phyloP scores from a whole-genome alignment of 2,329 filamentous ascomycete genomes.

The Xenosphaeropsis pyriputrescens region DNA sequence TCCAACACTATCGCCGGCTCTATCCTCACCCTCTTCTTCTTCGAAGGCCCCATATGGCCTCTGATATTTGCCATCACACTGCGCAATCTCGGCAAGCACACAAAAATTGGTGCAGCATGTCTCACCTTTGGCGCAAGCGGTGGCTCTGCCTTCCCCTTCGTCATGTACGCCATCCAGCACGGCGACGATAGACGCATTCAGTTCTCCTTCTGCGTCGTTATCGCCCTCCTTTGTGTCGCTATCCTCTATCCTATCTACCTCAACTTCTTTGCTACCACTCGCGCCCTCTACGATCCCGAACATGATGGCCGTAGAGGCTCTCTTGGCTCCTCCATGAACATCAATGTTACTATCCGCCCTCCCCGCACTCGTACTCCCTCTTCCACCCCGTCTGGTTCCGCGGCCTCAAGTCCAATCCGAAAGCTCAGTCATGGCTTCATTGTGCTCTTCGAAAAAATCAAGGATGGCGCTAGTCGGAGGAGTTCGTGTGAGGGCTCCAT shows the following conservation, averaged over 20 bases:
- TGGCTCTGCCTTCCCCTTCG: constrained; percentile 13
- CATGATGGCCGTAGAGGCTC: neutral
- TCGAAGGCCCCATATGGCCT: constrained; percentile 72
- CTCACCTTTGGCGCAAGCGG: constrained; percentile 35
- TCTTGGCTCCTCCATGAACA: too few relatives aligned
- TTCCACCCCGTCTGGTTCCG: neutral
- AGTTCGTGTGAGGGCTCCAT: neutral
- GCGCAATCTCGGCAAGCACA: constrained; percentile 62
- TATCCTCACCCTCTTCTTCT: constrained; percentile 59
- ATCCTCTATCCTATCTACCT: constrained; percentile 14
- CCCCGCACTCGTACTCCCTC: neutral
- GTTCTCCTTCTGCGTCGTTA: constrained; percentile 12
- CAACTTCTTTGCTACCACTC: constrained; percentile 7
- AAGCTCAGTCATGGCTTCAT: neutral
- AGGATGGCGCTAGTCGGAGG: neutral
- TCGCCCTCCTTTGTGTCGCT: constrained; percentile 10
- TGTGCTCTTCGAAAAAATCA: neutral
- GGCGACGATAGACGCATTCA: constrained; percentile 6
- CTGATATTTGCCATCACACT: constrained; percentile 70
- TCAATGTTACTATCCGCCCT: too few relatives aligned
- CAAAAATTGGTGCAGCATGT: constrained; percentile 64
- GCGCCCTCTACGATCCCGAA: constrained; percentile 11
- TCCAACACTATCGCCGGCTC: constrained; percentile 40
- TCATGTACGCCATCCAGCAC: constrained; percentile 12
- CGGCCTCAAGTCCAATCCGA: neutral